Evolutionary conservation across 2,329 filamentous ascomycete species (phyloP), one percentile per base, ranked within the genome.

Genomic region (Gnomoniopsis smithogilvyi): DNA sequence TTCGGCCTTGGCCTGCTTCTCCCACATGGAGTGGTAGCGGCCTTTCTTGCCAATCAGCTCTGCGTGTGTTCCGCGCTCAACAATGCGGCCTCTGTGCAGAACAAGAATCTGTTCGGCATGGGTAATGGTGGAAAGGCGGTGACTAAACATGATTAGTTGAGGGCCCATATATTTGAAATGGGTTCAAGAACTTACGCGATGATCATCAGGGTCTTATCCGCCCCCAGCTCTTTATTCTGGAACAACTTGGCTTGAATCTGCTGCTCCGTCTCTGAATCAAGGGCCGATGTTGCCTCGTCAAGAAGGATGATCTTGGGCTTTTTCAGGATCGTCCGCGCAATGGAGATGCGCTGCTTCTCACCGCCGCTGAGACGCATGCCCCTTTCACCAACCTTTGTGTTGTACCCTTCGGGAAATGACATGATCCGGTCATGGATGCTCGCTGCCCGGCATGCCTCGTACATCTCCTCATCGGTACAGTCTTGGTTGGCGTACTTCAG

Each of bases 201-300:
- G 54, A 98, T 92, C 62, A 99, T 84, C 78, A 97, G 88, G 1
- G 95, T 99, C 50, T 95, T 89, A 52, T 92, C 93, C 65, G 89
- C 81, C 17, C 91, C 91, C 50, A 98, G 85, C 15, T 84, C 65
- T 8, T 71, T 72, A 43, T 71, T 71, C 22, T 68, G 91, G 59
- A 87, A 87, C 34, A 99, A 83, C 38, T 93, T 92, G 60, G 69
- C 68, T 66, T 86, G 83, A 41, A 86, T 86, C 56, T 80, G 76
- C 36, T 78, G 76, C 66, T 86, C 83, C 0, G 82, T 86, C 26
- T 83, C 79, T 0, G 84, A 83, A 55, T 89, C 83, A 22, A 91
- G 80, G 2, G 88, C 87, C 1, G 86, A 88, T 3, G 89, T 90
- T 0, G 88, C 85, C 69, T 91, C 88, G 64, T 91, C 88, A 0